Percentiles rank a stretch among this genome's conserved stretches.
These are phyloP conservation scores for Geosmithia morbida DNA, from an alignment of 2,329 filamentous ascomycete genomes.

Conservation along the genomic window DNA sequence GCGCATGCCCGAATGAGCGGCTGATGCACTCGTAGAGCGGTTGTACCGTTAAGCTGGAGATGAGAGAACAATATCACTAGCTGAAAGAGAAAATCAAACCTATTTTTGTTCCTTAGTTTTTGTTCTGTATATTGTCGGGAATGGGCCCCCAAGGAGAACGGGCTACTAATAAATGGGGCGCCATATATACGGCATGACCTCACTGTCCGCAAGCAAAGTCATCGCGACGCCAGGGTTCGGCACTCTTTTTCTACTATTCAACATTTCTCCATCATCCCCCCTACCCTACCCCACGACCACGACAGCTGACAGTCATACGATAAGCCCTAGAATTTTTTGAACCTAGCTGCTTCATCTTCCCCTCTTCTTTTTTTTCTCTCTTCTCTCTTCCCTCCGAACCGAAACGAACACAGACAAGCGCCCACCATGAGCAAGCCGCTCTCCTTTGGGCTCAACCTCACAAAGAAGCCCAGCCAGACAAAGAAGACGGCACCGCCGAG, in stretches of 20 bases:
- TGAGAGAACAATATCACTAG: too few relatives aligned
- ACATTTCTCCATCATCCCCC: background rate
- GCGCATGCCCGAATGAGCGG: background rate
- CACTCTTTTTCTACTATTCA: background rate
- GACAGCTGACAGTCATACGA: background rate
- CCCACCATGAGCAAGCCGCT: constrained; percentile 30
- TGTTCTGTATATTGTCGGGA: too few relatives aligned
- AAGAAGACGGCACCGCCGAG: constrained; percentile 34
- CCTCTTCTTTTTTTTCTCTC: background rate
- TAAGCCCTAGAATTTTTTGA: too few relatives aligned
- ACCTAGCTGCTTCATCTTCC: too few relatives aligned
- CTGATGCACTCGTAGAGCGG: background rate
- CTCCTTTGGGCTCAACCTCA: constrained; percentile 42
- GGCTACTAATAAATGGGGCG: too few relatives aligned
- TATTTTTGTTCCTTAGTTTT: too few relatives aligned
- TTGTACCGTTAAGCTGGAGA: background rate
- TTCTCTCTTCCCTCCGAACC: background rate
- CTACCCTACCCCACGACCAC: background rate
- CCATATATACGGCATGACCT: background rate
- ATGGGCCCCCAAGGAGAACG: too few relatives aligned
- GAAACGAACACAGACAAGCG: background rate
- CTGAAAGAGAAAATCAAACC: too few relatives aligned
- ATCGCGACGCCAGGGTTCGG: background rate
- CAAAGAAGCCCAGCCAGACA: constrained; percentile 37
- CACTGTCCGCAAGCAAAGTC: background rate